A percentile compares a stretch with the other conserved stretches of the same genome.
Evolutionary conservation across 257 asterid species (phyloP).

Genomic region (Primulina huaijiensis): DNA sequence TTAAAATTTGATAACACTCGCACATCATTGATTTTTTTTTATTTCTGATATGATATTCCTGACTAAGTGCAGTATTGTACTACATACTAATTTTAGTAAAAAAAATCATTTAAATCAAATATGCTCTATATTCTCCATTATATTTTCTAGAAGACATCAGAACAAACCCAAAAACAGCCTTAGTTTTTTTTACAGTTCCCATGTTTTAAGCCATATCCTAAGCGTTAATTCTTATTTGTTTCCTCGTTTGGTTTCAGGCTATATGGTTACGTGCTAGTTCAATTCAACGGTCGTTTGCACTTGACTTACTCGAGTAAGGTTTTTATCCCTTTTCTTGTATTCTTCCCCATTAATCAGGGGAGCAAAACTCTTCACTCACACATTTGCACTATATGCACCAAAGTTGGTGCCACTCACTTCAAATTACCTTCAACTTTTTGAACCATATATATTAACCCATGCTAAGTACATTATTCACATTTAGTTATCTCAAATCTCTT

Average conservation of each 20-base stretch:
- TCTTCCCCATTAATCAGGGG: constrained; percentile 13
- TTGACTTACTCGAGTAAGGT: constrained; percentile 92
- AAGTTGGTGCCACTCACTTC: constrained; percentile 10
- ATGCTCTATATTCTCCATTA: not conserved
- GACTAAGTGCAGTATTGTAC: not conserved
- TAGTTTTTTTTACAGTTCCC: not conserved
- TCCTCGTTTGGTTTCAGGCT: constrained; percentile 61
- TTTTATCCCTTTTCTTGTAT: constrained; percentile 24
- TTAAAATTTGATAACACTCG: not conserved
- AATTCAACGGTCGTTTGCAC: constrained; percentile 87
- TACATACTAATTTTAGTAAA: too few species aligned
- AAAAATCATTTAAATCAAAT: too few species aligned
- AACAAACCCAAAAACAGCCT: not conserved
- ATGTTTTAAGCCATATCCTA: constrained; percentile 16
- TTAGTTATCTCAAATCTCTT: not conserved
- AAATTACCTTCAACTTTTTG: constrained; percentile 17
- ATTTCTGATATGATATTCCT: too few species aligned
- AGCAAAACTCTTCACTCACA: not conserved
- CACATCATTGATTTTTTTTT: not conserved
- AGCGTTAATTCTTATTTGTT: constrained; percentile 22
- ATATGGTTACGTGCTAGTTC: constrained; percentile 73
- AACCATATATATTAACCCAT: not conserved
- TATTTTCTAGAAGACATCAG: not conserved
- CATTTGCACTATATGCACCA: constrained; percentile 11
- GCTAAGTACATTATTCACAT: constrained; percentile 6